Conservation (phyloP, 2,329 filamentous ascomycete species). For the Aspergillus flavus region DNA sequence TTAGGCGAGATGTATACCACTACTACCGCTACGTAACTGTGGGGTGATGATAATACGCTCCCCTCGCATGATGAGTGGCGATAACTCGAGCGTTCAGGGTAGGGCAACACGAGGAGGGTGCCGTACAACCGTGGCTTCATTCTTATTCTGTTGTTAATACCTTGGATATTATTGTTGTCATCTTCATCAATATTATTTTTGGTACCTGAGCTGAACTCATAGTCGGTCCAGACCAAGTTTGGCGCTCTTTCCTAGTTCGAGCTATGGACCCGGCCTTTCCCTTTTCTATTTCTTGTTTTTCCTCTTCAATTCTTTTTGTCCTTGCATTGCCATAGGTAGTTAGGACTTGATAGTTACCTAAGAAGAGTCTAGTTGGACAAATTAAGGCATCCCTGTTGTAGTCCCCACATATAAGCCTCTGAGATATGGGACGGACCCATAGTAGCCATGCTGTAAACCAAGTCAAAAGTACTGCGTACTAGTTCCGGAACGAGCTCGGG, state of each 20-base stretch:
- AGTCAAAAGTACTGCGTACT: not conserved
- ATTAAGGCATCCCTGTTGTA: not conserved
- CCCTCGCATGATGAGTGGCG: slow-evolving; percentile 3
- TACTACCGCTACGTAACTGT: not conserved
- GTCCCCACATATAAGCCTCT: not conserved
- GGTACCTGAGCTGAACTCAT: not conserved
- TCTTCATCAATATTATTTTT: not conserved
- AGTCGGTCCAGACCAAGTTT: not conserved
- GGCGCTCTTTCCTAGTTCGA: not conserved
- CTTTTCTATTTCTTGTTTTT: not conserved
- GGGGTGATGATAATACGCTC: not conserved
- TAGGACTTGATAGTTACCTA: not conserved
- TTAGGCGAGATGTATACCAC: not conserved
- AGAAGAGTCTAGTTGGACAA: not conserved
- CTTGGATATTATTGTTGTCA: not conserved
- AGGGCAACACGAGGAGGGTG: slow-evolving; percentile 4
- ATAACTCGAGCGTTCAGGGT: not conserved
- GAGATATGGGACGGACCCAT: not conserved
- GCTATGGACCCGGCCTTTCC: not conserved
- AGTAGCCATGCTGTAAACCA: not conserved
- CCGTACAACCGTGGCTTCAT: not conserved
- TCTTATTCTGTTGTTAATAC: not conserved
- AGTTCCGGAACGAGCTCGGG: not conserved
- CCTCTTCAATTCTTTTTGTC: not conserved
- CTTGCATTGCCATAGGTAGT: not conserved